A percentile compares a stretch with the other conserved stretches of the same genome.
Conservation (phyloP, 2,329 filamentous ascomycete species). For the Aspergillus latus region DNA sequence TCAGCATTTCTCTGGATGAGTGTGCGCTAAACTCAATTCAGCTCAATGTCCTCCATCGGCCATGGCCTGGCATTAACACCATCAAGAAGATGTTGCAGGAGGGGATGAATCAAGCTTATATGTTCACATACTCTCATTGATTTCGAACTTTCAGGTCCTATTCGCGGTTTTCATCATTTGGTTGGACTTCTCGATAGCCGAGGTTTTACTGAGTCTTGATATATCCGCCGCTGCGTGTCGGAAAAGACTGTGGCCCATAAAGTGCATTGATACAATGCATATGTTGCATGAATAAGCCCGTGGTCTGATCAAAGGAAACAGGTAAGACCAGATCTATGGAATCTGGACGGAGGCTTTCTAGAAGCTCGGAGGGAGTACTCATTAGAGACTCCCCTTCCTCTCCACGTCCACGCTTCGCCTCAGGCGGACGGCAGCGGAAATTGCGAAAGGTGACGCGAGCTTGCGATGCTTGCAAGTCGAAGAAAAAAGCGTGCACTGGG, state of each 20-base stretch:
- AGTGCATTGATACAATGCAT: not conserved
- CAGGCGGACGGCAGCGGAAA: slow-evolving; percentile 17
- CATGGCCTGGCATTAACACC: too few relatives aligned
- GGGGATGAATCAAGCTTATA: too few relatives aligned
- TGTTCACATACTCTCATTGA: too few relatives aligned
- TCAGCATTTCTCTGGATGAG: too few relatives aligned
- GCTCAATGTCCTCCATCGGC: too few relatives aligned
- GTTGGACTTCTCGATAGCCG: not conserved
- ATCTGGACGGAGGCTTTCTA: not conserved
- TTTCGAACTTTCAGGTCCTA: too few relatives aligned
- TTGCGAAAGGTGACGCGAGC: slow-evolving; percentile 26
- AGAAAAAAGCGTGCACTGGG: slow-evolving; percentile 28
- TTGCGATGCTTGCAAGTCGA: slow-evolving; percentile 25
- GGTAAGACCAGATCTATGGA: not conserved
- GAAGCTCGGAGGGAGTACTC: not conserved
- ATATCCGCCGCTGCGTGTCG: not conserved
- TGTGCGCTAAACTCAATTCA: too few relatives aligned
- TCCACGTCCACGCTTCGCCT: not conserved
- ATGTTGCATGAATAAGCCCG: not conserved
- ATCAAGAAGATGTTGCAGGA: too few relatives aligned
- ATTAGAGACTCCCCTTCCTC: not conserved
- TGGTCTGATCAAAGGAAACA: not conserved
- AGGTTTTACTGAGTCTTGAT: not conserved
- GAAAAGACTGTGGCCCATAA: not conserved
- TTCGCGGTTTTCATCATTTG: too few relatives aligned